Conservation (phyloP, 306 rosid species). For the Carpinus fangiana region DNA sequence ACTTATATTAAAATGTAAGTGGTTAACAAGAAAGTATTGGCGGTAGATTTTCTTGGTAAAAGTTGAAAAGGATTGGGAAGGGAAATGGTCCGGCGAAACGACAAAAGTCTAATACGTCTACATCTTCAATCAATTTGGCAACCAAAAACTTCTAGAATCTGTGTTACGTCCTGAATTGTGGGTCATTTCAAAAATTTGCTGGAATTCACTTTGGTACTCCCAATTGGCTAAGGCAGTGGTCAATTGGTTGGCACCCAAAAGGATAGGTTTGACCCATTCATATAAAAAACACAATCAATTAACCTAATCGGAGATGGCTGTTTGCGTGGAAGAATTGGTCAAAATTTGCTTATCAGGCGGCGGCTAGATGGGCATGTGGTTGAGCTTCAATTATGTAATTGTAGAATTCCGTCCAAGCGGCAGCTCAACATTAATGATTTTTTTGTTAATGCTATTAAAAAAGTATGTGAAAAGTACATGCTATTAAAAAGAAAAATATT, state of each 20-base stretch:
- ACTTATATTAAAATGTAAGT: not conserved
- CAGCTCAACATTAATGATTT: too few species aligned
- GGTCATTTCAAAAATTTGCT: not conserved
- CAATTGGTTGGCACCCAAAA: slow-evolving; percentile 12
- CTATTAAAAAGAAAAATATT: too few species aligned
- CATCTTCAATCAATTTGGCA: slow-evolving; percentile 4
- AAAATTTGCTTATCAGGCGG: not conserved
- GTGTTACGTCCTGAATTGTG: not conserved
- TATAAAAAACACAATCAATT: not conserved
- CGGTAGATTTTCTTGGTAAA: not conserved
- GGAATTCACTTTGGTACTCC: not conserved
- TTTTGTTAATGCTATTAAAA: too few species aligned
- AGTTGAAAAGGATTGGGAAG: not conserved
- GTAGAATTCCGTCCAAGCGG: not conserved
- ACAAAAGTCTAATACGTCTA: not conserved
- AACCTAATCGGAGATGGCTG: not conserved
- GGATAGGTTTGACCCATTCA: slow-evolving; percentile 2
- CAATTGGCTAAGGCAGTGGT: not conserved
- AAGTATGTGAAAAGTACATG: too few species aligned
- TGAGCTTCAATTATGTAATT: not conserved
- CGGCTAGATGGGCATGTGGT: not conserved
- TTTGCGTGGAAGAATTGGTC: not conserved
- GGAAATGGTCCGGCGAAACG: not conserved
- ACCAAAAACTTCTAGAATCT: not conserved
- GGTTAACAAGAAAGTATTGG: slow-evolving; percentile 12